Conservation (phyloP, 2,329 filamentous ascomycete genomes). For the Eutypa lata region DNA sequence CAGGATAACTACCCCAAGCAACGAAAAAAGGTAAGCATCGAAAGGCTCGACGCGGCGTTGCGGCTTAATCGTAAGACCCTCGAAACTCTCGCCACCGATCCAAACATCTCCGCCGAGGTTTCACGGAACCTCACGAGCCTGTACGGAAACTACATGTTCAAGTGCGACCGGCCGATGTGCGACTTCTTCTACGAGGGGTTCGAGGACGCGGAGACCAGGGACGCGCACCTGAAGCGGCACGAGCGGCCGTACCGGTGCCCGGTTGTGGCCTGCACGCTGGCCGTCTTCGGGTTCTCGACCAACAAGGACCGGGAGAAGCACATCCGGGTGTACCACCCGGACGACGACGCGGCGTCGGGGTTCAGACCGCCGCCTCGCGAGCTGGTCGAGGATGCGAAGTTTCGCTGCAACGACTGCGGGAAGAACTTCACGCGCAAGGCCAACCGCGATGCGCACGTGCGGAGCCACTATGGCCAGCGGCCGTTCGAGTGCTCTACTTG, state of each 20-base stretch:
- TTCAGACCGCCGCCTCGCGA: slow-evolving; percentile 18
- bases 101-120: neutral
- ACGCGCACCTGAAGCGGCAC: slow-evolving; percentile 36
- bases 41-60: slow-evolving; percentile 21
- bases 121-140: slow-evolving; percentile 17
- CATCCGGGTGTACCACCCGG: slow-evolving; percentile 24
- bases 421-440: slow-evolving; percentile 36
- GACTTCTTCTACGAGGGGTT: slow-evolving; percentile 42
- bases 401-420: slow-evolving; percentile 31
- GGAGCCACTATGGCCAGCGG: slow-evolving; percentile 33
- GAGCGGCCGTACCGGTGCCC: slow-evolving; percentile 37
- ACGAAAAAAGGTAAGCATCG: slow-evolving; percentile 29
- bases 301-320: slow-evolving; percentile 37
- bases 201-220: slow-evolving; percentile 21
- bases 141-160: slow-evolving; percentile 38
- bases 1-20: slow-evolving; percentile 13
- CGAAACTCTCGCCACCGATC: slow-evolving; percentile 15
- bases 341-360: slow-evolving; percentile 13
- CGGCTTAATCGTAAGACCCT: slow-evolving; percentile 26
- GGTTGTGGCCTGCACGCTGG: slow-evolving; percentile 28
- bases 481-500: slow-evolving; percentile 28
- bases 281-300: slow-evolving; percentile 35
- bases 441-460: slow-evolving; percentile 31
- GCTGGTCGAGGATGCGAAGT: slow-evolving; percentile 14
- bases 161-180: slow-evolving; percentile 39